A percentile compares a stretch with the other conserved stretches of the same genome.
These are phyloP conservation scores for Clonostachys rhizophaga DNA, from an alignment of 2,329 filamentous ascomycete genomes.

Conservation along the genomic window DNA sequence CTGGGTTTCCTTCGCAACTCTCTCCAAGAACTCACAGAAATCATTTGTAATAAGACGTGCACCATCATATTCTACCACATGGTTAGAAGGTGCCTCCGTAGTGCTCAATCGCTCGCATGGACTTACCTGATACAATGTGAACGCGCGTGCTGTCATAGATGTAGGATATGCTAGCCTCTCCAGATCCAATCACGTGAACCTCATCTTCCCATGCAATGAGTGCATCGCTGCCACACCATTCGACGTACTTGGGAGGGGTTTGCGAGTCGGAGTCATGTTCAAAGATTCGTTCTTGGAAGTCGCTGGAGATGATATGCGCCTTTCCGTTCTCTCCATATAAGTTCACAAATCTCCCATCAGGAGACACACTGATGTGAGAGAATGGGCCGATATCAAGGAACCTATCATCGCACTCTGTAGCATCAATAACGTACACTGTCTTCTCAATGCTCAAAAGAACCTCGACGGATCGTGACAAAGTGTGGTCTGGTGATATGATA, in stretches of 20 bases:
- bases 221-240: slow-evolving; percentile 96
- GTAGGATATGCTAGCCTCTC: slow-evolving; percentile 69
- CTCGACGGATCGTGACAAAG: slow-evolving; percentile 88
- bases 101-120: not conserved
- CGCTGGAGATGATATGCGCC: slow-evolving; percentile 89
- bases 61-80: slow-evolving; percentile 64
- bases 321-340: slow-evolving; percentile 82
- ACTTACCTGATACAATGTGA: slow-evolving; percentile 76
- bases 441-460: slow-evolving; percentile 80
- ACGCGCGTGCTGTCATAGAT: slow-evolving; percentile 89
- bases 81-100: slow-evolving; percentile 1
- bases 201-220: slow-evolving; percentile 98
- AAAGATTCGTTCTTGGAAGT: slow-evolving; percentile 88
- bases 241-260: slow-evolving; percentile 79
- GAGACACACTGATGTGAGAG: slow-evolving; percentile 83
- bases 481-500: slow-evolving; percentile 81
- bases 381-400: slow-evolving; percentile 91
- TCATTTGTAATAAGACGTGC: slow-evolving; percentile 86
- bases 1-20: slow-evolving; percentile 79
- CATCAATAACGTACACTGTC: slow-evolving; percentile 84
- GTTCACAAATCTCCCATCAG: slow-evolving; percentile 82
- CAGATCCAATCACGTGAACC: slow-evolving; percentile 86
- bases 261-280: slow-evolving; percentile 87
- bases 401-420: slow-evolving; percentile 85
- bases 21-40: slow-evolving; percentile 95